A percentile compares a stretch with the other conserved stretches of the same genome.
Conservation (phyloP, 139 green algal species). For the Spirogloea muscicola region DNA sequence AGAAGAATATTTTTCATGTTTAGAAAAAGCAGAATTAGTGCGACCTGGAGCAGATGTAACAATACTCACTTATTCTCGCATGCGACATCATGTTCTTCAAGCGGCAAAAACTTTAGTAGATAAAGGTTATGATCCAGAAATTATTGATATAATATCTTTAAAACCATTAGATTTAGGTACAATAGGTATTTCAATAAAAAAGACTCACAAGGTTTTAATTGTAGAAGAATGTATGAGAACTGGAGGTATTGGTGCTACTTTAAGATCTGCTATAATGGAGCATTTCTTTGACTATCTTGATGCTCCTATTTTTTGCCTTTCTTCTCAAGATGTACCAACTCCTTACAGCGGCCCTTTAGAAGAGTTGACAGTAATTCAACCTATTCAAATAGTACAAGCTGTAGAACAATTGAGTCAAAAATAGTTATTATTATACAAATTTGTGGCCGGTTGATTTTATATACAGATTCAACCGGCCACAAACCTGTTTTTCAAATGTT, state of each 20-base stretch:
- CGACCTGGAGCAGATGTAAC: slow-evolving; percentile 21
- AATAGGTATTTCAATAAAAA: slow-evolving; percentile 30
- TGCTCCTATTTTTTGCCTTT: slow-evolving; percentile 21
- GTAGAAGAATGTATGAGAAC: slow-evolving; percentile 40
- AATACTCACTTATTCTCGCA: slow-evolving; percentile 30
- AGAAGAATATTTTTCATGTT: slow-evolving; percentile 5
- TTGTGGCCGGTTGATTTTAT: neutral
- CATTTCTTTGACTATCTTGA: slow-evolving; percentile 5
- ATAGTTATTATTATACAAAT: slow-evolving; percentile 5
- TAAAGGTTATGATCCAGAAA: slow-evolving; percentile 35
- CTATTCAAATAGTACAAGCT: slow-evolving; percentile 7
- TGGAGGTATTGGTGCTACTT: slow-evolving; percentile 30
- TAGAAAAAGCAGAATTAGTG: slow-evolving; percentile 34
- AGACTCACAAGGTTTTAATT: slow-evolving; percentile 35
- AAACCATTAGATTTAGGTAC: slow-evolving; percentile 42
- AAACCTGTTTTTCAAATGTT: neutral
- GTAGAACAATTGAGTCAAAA: too few relatives aligned
- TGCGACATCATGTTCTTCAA: slow-evolving; percentile 26
- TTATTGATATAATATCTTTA: slow-evolving; percentile 38
- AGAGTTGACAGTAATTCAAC: slow-evolving; percentile 25
- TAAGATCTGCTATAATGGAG: slow-evolving; percentile 8
- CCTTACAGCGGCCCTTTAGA: slow-evolving; percentile 14
- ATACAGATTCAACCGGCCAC: neutral
- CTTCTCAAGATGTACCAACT: slow-evolving; percentile 37
- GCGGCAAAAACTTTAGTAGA: slow-evolving; percentile 11